These are phyloP conservation scores for Fusarium incarnatum DNA, from an alignment of 2,329 filamentous ascomycete genomes.

Conservation along the genomic window DNA sequence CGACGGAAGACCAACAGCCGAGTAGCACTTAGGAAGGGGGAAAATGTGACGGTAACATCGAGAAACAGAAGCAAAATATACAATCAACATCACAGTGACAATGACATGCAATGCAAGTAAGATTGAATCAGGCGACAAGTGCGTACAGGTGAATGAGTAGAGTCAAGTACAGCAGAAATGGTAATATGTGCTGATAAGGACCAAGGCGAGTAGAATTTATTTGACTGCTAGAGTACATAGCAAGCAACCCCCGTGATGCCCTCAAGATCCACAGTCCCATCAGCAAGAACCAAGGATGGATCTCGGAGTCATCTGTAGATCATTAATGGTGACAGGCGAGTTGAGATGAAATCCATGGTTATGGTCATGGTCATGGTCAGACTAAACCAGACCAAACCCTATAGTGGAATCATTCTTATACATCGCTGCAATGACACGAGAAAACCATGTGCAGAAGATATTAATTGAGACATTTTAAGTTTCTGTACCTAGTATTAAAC, in stretches of 20 bases:
- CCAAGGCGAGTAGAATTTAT: neutral
- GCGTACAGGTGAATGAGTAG: neutral
- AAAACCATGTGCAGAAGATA: constrained; percentile 27
- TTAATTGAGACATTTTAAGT: constrained; percentile 29
- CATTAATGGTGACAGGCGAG: constrained; percentile 12
- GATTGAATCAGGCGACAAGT: constrained; percentile 11
- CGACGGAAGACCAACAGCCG: constrained; percentile 3
- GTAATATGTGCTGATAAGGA: neutral
- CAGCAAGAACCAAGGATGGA: constrained; percentile 18
- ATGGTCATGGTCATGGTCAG: neutral
- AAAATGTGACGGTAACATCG: constrained; percentile 34
- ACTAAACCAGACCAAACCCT: neutral
- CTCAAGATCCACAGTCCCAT: neutral
- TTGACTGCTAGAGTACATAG: neutral
- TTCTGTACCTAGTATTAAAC: neutral
- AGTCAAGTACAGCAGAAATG: neutral
- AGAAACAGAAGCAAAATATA: constrained; percentile 15
- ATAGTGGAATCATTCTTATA: constrained; percentile 9
- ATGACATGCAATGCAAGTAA: constrained; percentile 11
- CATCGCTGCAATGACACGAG: constrained; percentile 14
- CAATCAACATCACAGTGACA: constrained; percentile 17
- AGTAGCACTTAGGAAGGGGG: constrained; percentile 13
- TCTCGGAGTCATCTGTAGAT: constrained; percentile 36
- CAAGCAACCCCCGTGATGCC: neutral
- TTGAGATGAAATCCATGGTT: constrained; percentile 12